Evolutionary conservation across 192 early-diverging fungal species (phyloP).

Genomic region (Mortierella hygrophila): DNA sequence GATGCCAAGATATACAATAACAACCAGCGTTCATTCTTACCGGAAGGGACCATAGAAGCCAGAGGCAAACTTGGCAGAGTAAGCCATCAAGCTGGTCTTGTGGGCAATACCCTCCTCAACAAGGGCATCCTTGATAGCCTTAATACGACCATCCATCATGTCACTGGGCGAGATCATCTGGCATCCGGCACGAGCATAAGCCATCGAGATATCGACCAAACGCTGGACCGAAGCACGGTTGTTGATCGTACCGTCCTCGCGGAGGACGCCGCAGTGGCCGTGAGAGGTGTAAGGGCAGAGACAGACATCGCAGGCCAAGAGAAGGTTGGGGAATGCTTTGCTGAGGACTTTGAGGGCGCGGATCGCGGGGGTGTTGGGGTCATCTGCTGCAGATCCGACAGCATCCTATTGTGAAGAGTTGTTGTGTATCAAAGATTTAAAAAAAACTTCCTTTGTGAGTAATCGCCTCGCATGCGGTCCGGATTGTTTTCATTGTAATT

Average conservation of each 20-base stretch:
- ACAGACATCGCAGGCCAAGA: constrained; percentile 95
- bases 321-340: constrained; percentile 79
- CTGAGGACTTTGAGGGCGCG: constrained; percentile 85
- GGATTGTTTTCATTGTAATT: not conserved
- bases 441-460: not conserved
- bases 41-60: constrained; percentile 98
- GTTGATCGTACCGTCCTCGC: constrained; percentile 85
- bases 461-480: not conserved
- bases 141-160: constrained; percentile 98
- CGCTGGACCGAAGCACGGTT: constrained; percentile 83
- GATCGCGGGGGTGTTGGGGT: constrained; percentile 87
- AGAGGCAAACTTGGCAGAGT: constrained; percentile 96
- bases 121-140: constrained; percentile 91
- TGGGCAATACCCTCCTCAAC: constrained; percentile 79
- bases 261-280: constrained; percentile 93
- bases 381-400: constrained; percentile 85
- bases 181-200: constrained; percentile 89
- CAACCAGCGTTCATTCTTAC: constrained; percentile 22
- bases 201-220: constrained; percentile 85
- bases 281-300: constrained; percentile 97
- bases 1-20: not conserved
- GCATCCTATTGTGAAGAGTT: constrained; percentile 67
- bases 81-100: constrained; percentile 93
- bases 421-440: not conserved
- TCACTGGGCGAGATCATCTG: constrained; percentile 94